Evolutionary conservation across 2,329 filamentous ascomycete genomes (phyloP).

Genomic region (Chrysoporthe cubensis): DNA sequence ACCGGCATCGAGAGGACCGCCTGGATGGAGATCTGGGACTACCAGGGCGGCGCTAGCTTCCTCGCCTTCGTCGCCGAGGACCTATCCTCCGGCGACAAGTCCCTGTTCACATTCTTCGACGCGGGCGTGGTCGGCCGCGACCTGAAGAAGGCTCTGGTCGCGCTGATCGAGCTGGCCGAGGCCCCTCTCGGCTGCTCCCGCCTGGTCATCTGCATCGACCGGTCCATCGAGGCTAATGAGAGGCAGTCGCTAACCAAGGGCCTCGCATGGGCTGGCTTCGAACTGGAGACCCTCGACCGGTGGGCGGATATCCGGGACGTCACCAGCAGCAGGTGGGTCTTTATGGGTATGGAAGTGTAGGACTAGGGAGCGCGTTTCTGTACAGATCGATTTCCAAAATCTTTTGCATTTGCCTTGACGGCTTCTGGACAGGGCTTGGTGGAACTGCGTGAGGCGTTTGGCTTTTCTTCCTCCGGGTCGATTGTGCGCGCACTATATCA

Average conservation of each 20-base stretch:
- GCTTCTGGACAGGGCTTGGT: background rate
- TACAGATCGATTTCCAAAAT: conserved; percentile 19
- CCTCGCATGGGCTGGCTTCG: conserved; percentile 92
- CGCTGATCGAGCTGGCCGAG: conserved; percentile 85
- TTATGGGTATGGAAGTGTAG: conserved; percentile 86
- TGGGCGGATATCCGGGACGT: conserved; percentile 70
- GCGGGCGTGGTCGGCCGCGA: conserved; percentile 70
- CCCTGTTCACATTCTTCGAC: conserved; percentile 89
- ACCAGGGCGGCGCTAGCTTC: conserved; percentile 81
- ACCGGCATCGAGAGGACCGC: conserved; percentile 50
- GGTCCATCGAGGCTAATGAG: conserved; percentile 64
- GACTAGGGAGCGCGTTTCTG: conserved; percentile 1
- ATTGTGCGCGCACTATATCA: background rate
- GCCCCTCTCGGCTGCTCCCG: conserved; percentile 75
- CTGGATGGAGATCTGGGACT: conserved; percentile 85
- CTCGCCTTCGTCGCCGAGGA: conserved; percentile 80
- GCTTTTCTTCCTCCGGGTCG: conserved; percentile 4
- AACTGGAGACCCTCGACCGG: conserved; percentile 76
- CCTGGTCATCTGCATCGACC: conserved; percentile 81
- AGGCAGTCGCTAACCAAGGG: conserved; percentile 74
- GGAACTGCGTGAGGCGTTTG: conserved; percentile 7
- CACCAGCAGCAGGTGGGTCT: conserved; percentile 79
- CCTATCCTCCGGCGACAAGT: conserved; percentile 55
- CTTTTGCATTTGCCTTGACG: conserved; percentile 14
- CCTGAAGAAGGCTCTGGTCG: conserved; percentile 89